A percentile compares a stretch with the other conserved stretches of the same genome.
These are phyloP conservation scores for Pleurotus citrinopileatus DNA, from an alignment of 768 basidiomycete genomes.

Conservation along the genomic window DNA sequence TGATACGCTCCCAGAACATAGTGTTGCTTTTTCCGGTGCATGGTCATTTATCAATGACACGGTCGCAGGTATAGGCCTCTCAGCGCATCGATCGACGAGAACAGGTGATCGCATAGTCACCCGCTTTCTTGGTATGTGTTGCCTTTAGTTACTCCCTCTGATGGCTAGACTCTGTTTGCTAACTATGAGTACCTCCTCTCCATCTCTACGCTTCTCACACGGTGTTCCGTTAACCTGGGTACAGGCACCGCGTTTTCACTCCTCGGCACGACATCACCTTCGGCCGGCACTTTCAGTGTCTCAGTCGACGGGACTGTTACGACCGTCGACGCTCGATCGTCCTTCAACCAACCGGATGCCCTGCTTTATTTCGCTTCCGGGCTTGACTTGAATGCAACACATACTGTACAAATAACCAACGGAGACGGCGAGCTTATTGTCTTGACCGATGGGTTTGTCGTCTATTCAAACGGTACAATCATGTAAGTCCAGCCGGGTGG, in stretches of 20 bases:
- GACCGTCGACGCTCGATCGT: slow-evolving; percentile 47
- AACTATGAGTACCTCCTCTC: background rate
- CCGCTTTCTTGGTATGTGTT: slow-evolving; percentile 44
- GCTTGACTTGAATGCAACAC: slow-evolving; percentile 46
- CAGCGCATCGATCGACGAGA: slow-evolving; percentile 28
- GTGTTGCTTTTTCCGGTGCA: slow-evolving; percentile 39
- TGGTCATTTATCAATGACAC: slow-evolving; percentile 43
- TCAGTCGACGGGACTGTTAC: slow-evolving; percentile 39
- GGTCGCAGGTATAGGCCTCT: slow-evolving; percentile 10
- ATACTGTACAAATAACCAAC: slow-evolving; percentile 56
- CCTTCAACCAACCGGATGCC: slow-evolving; percentile 46
- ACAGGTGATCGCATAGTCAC: slow-evolving; percentile 43
- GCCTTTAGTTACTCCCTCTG: background rate
- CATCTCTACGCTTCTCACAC: background rate
- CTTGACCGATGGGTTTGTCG: slow-evolving; percentile 46
- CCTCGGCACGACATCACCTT: slow-evolving; percentile 55
- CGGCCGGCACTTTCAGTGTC: slow-evolving; percentile 58
- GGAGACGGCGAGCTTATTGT: slow-evolving; percentile 50
- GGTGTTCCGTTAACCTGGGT: background rate
- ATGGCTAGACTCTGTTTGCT: background rate
- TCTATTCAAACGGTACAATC: slow-evolving; percentile 19
- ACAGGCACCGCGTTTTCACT: slow-evolving; percentile 63
- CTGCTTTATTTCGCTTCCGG: slow-evolving; percentile 65
- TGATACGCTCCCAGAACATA: background rate
- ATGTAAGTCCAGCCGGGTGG: background rate